Base-by-base conservation (phyloP, 345 rosid species). In the Salix udensis region DNA sequence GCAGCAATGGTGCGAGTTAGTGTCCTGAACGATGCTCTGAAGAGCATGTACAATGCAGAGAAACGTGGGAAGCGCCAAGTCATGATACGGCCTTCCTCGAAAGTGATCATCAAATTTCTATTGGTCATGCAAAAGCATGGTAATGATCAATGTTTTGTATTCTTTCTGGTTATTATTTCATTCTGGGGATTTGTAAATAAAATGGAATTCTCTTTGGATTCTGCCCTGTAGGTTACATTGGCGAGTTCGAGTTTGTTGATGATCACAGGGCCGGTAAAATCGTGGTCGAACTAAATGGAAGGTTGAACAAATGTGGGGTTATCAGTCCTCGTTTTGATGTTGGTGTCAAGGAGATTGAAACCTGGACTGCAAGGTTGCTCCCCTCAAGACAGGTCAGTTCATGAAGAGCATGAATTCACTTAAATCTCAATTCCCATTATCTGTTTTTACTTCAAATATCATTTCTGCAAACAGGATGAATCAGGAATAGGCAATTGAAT, bases 251-350 rank as follows among this genome's bases (percentile, higher is more conserved):
- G 64, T 81, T 73, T 11, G 84, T 81, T 18, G 84, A 81, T 77
- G 84, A 81, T 15, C 84, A 81, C 78, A 73, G 84, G 58, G 15
- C 84, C 26, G 84, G 84, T n/a, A 81, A 81, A 73, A 81, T 80
- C 5, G 83, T 80, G 26, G 83, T 80, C 3, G 83, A 80, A 46
- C 40, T 80, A 65, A 80, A 80, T 40, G 83, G 83, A 16, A 72
- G 83, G 74, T 26, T 80, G 70, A 80, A 80, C 80, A 80, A 80
- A 21, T 81, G 84, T 65, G 84, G 84, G n/a, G 84, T 81, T 30
- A 81, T 81, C 50, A 81, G 84, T 36, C 84, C 84, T 61, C 80
- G 84, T 46, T 81, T 81, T 64, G 84, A 81, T 42, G 62, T 81
- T 6, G 84, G 84, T 19, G 84, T 81, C 13, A 81, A 81, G 84